phyloP scores from a whole-genome alignment of 768 basidiomycete genomes.

The Mycena leptocephala region DNA sequence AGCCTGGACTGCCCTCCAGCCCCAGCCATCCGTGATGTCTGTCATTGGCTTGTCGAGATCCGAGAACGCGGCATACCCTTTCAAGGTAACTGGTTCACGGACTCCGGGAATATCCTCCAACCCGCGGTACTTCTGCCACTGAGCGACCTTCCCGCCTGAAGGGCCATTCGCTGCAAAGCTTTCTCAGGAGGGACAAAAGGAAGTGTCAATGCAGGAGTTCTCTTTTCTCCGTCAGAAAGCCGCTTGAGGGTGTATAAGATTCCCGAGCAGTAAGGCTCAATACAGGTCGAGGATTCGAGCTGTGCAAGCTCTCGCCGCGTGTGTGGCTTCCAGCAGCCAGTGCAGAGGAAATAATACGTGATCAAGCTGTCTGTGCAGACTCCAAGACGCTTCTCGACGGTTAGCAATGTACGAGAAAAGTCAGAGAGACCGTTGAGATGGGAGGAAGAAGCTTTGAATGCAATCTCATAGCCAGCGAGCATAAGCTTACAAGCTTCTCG shows the following conservation, averaged over 20 bases:
- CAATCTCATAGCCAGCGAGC: slow-evolving; percentile 16
- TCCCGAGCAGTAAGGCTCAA: slow-evolving; percentile 27
- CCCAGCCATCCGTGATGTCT: too few species aligned
- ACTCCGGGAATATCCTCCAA: too few species aligned
- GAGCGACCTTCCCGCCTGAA: slow-evolving; percentile 6
- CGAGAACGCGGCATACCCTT: too few species aligned
- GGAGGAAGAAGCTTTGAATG: not conserved
- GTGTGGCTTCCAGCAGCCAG: slow-evolving; percentile 39
- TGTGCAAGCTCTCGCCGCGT: slow-evolving; percentile 26
- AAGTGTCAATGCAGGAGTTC: too few species aligned
- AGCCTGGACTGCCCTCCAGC: too few species aligned
- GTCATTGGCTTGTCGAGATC: too few species aligned
- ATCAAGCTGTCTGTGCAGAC: slow-evolving; percentile 36
- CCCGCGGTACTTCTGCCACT: slow-evolving; percentile 37
- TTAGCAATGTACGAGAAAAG: slow-evolving; percentile 38
- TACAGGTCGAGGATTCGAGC: slow-evolving; percentile 12
- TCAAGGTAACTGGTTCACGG: too few species aligned
- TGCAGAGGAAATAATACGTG: slow-evolving; percentile 37
- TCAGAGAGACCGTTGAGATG: slow-evolving; percentile 31
- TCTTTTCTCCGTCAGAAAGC: too few species aligned
- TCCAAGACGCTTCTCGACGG: slow-evolving; percentile 39
- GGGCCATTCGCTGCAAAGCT: slow-evolving; percentile 32
- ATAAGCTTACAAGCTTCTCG: slow-evolving; percentile 9
- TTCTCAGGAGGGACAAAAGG: slow-evolving; percentile 8
- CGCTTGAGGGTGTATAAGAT: slow-evolving; percentile 20